phyloP scores from a whole-genome alignment of 192 early-diverging fungal genomes.

The Rhizoclosmatium sp. region DNA sequence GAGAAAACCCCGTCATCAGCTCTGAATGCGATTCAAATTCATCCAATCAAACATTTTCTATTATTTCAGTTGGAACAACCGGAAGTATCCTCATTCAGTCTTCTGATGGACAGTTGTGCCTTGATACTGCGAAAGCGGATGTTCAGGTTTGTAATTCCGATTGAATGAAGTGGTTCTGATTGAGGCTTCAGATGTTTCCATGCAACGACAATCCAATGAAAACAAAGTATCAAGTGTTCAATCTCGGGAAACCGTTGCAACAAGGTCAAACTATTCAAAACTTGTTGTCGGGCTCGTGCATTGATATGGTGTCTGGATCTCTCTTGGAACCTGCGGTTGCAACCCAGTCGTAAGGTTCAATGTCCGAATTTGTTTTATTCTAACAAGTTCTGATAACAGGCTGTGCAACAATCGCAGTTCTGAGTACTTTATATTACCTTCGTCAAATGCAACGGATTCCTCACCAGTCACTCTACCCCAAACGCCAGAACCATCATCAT shows the following conservation, averaged over 20 bases:
- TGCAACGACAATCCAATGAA: neutral
- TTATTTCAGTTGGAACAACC: conserved; percentile 1
- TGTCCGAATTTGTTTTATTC: neutral
- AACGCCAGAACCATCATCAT: neutral
- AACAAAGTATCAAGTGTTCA: conserved; percentile 20
- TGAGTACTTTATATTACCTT: conserved; percentile 22
- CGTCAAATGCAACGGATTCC: neutral
- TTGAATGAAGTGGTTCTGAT: no score
- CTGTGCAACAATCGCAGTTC: conserved; percentile 27
- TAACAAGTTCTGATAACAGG: neutral
- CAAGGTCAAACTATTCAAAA: neutral
- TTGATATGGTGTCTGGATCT: conserved; percentile 18
- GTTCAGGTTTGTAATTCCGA: conserved; percentile 6
- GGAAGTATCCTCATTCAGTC: conserved; percentile 3
- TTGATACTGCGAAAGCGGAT: conserved; percentile 2
- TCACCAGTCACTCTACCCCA: neutral
- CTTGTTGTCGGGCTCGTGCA: conserved; percentile 14
- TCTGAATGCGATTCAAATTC: neutral
- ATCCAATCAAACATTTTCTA: neutral
- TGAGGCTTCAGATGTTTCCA: conserved; percentile 6
- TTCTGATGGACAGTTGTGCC: neutral
- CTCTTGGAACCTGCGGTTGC: neutral
- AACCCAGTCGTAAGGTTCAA: conserved; percentile 20
- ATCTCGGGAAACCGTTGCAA: neutral
- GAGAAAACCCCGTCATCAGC: neutral